Percentiles rank a stretch among this genome's conserved stretches.
These are phyloP conservation scores for Avena sativa DNA, from an alignment of 176 grass and related monocot species.

Conservation along the genomic window DNA sequence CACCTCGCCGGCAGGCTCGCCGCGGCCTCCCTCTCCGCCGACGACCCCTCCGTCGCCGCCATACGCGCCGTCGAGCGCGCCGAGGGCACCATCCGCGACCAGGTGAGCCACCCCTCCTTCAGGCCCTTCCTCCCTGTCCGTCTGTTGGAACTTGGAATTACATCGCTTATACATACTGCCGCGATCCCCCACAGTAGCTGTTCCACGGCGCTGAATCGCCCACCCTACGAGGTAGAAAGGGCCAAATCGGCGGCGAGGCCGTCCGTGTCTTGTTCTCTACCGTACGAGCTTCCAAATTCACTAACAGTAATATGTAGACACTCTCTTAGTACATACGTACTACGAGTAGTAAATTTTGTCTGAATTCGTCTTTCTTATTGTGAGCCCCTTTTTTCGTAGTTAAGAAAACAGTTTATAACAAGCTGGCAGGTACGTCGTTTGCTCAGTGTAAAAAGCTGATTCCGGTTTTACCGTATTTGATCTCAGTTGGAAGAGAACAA, in stretches of 20 bases:
- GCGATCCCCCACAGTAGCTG: not conserved
- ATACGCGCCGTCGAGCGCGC: constrained; percentile 81
- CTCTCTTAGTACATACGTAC: no score
- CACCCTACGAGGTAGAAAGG: not conserved
- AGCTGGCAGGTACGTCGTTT: not conserved
- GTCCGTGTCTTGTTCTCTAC: not conserved
- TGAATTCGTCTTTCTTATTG: not conserved
- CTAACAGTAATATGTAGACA: not conserved
- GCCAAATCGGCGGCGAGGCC: not conserved
- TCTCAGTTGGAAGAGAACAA: constrained; percentile 82
- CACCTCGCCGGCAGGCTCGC: constrained; percentile 44
- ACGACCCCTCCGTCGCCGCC: not conserved
- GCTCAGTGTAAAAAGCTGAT: not conserved
- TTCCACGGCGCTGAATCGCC: not conserved
- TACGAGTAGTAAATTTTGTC: not conserved
- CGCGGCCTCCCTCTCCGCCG: not conserved
- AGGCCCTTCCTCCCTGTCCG: not conserved
- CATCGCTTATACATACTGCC: not conserved
- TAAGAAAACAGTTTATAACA: not conserved
- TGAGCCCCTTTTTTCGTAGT: not conserved
- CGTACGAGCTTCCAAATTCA: not conserved
- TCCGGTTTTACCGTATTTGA: not conserved
- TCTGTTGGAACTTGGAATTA: not conserved
- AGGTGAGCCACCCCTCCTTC: constrained; percentile 45
- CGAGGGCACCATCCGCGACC: constrained; percentile 76